Conservation (phyloP, 176 grass and related monocot genomes). For the Raddia distichophylla region DNA sequence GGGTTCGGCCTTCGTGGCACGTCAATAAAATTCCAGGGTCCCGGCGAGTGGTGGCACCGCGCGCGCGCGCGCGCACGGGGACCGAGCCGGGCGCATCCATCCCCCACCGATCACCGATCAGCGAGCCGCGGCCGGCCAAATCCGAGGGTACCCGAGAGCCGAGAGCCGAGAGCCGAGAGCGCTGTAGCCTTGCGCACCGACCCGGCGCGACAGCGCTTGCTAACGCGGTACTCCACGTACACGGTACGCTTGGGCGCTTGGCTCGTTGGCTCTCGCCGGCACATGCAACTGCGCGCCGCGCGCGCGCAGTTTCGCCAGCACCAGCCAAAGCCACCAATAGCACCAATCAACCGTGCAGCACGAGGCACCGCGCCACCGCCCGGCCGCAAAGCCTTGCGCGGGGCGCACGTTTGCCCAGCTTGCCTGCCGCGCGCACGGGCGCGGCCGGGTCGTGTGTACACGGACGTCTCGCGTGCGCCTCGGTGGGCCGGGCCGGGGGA, state of each 20-base stretch:
- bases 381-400: neutral
- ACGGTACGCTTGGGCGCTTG: too few species aligned
- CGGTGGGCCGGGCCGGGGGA: slow-evolving; percentile 2
- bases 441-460: neutral
- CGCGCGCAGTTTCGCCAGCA: neutral
- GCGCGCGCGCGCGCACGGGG: slow-evolving; percentile 14
- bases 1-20: neutral
- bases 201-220: neutral
- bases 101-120: neutral
- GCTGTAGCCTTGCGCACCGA: neutral
- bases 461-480: neutral
- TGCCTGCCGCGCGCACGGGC: neutral
- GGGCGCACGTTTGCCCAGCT: neutral
- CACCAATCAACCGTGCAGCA: too few species aligned
- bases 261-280: neutral
- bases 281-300: slow-evolving; percentile 2
- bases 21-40: slow-evolving; percentile 28
- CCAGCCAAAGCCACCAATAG: neutral
- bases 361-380: too few species aligned
- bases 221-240: too few species aligned
- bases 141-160: neutral
- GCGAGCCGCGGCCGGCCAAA: slow-evolving; percentile 39
- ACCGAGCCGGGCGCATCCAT: slow-evolving; percentile 34
- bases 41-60: neutral
- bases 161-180: too few species aligned